phyloP scores from a whole-genome alignment of 306 rosid species.

The Vachellia pachyceras region DNA sequence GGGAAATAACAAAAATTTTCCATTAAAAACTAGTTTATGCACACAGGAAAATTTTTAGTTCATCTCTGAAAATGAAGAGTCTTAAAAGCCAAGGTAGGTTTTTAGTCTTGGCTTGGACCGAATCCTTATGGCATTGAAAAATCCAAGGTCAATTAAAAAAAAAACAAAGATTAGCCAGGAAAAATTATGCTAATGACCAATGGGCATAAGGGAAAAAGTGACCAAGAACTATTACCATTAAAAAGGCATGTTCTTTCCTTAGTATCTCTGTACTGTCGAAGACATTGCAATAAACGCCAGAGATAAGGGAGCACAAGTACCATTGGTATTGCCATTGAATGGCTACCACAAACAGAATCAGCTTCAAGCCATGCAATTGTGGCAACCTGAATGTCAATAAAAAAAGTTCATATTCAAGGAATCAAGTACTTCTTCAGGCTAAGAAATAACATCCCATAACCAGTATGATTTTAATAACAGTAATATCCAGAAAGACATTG shows the following conservation, averaged over 20 bases:
- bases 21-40: conserved; percentile 20
- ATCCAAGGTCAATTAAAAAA: conserved; percentile 15
- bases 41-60: conserved; percentile 8
- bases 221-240: conserved; percentile 67
- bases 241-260: conserved; percentile 81
- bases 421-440: not conserved
- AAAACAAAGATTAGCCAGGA: conserved; percentile 24
- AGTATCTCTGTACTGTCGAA: conserved; percentile 91
- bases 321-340: conserved; percentile 85
- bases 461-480: not conserved
- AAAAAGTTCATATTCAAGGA: conserved; percentile 23
- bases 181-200: conserved; percentile 13
- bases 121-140: not conserved
- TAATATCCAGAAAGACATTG: not conserved
- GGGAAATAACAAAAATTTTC: not conserved
- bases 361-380: conserved; percentile 99
- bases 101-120: not conserved
- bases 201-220: conserved; percentile 21
- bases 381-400: conserved; percentile 73
- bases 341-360: conserved; percentile 98
- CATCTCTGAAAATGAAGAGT: not conserved
- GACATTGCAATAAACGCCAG: conserved; percentile 94
- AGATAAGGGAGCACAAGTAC: conserved; percentile 93
- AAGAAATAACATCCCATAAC: not conserved
- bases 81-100: conserved; percentile 10